Evolutionary conservation across 176 grass and related monocot genomes (phyloP), one percentile per base, ranked within the genome.

Genomic region (Avena eriantha): DNA sequence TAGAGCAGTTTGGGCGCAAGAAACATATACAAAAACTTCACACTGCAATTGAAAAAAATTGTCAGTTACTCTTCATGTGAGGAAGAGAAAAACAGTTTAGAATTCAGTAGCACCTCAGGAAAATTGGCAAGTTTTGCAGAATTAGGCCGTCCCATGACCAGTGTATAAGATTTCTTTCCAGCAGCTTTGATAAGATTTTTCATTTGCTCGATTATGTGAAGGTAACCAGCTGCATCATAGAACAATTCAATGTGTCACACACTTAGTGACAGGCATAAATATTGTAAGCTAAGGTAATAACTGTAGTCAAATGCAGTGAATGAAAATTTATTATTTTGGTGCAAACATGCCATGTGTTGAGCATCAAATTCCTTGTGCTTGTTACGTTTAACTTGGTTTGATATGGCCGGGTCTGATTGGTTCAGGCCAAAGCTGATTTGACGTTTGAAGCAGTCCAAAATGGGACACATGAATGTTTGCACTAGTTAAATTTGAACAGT

Each of bases 1-100:
- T 56, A 98, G 71, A 85, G 96, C 96, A 80, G 96, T 98, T 88
- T 98, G 93, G 11, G 96, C 93, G 90, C 96, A 98, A 23, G 93
- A 98, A 75, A 98, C 96, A 89, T 95, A 96, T 31, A 98, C 92
- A 90, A 98, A 98, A 81, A 96, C 79, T 86, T 98, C 96, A 55
- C 91, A 93, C 96, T 98, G 86, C 47, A 59, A 49, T 53, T 77
- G 79, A 16, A 82, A 33, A 76, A 79, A 67, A 39, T 3, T 75
- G 39, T 83, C 77, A 87, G 79, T 9, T 61, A 36, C 24, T 35
- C 31, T 49, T 23, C 8, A 82, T 24, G 73, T 34, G 16, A 77
- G 46, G 36, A 82, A 35, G n/a, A 86, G 41, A 43, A 73, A 24
- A 54, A 34, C 5, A 41, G 4, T 10, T 73, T 58, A 69, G 14